Base-by-base conservation (phyloP, 164 flowering plant species). In the Cinnamomum chago region DNA sequence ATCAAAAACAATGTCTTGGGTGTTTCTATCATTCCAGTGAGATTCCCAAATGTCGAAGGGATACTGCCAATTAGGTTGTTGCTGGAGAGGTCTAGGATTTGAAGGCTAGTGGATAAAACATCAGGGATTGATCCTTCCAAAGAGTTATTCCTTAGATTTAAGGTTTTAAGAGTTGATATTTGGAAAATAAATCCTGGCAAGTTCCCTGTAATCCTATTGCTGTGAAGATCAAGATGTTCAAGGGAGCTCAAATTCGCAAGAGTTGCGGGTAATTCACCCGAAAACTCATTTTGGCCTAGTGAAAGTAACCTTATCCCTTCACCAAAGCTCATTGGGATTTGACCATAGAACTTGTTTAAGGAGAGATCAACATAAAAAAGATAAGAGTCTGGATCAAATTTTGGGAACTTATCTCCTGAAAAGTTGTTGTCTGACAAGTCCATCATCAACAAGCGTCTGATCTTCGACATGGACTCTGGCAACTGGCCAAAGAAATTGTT, bases 221-320 rank as follows among this genome's bases (percentile, higher is more conserved):
- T 80, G 50, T 84, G 87, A 64, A 88, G 84, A 78, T 85, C 88
- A 6, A 86, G 79, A 27, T 84, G 85, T 74, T 86, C 84, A 2
- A 86, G 86, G 55, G 75, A 35, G 76, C 58, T 83, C 71, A 83
- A 23, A 18, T 75, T 72, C 22, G 73, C 80, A 25, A 88, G 74
- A 65, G 78, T 79, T 64, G 18, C 68, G 3, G 88, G 88, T 73
- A 88, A 70, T 17, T 18, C 47, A 2, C 91, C 89, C 1, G 86
- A 81, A 72, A 88, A 86, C 30, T 77, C 75, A 58, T 86, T 88
- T 51, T 67, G 20, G 0, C 87, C 86, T 33, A 87, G 50, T 23
- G 83, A 50, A 27, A 87, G 84, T 27, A 86, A 71, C 72, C 24
- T 72, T 3, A 83, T 80, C 52, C 78, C 66, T 25, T 15, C 62